phyloP scores from a whole-genome alignment of 192 early-diverging fungal genomes.

The Linnemannia schmuckeri region DNA sequence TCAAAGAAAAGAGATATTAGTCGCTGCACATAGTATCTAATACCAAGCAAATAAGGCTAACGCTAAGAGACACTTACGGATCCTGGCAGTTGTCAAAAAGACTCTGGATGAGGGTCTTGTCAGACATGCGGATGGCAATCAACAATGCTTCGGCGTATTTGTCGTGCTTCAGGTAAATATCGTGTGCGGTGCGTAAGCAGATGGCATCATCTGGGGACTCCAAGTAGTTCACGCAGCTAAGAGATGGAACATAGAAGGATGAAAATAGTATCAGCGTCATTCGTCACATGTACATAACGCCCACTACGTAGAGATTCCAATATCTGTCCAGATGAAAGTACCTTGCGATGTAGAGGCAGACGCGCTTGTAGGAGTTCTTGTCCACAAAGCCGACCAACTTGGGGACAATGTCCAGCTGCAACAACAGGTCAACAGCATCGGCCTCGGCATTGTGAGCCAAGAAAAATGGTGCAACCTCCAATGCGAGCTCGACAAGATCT shows the following conservation, averaged over 20 bases:
- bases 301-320: background rate
- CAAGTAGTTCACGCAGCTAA: conserved; percentile 91
- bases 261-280: background rate
- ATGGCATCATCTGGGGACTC: conserved; percentile 90
- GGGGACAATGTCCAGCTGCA: conserved; percentile 90
- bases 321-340: conserved; percentile 33
- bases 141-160: conserved; percentile 88
- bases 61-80: conserved; percentile 63
- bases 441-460: conserved; percentile 98
- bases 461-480: conserved; percentile 94
- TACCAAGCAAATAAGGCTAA: background rate
- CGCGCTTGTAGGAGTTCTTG: conserved; percentile 92
- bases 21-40: background rate
- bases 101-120: conserved; percentile 87
- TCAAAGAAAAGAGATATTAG: conserved; percentile 8
- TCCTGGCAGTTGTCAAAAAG: conserved; percentile 85
- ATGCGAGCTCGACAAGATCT: conserved; percentile 78
- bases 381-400: conserved; percentile 87
- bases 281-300: background rate
- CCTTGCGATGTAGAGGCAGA: conserved; percentile 96
- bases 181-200: conserved; percentile 89
- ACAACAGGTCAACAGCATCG: conserved; percentile 96
- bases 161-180: conserved; percentile 88
- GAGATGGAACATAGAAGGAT: background rate
- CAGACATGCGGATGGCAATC: conserved; percentile 88